A percentile compares a stretch with the other conserved stretches of the same genome.
Conservation (phyloP, 2,329 filamentous ascomycete genomes). For the Colletotrichum godetiae region DNA sequence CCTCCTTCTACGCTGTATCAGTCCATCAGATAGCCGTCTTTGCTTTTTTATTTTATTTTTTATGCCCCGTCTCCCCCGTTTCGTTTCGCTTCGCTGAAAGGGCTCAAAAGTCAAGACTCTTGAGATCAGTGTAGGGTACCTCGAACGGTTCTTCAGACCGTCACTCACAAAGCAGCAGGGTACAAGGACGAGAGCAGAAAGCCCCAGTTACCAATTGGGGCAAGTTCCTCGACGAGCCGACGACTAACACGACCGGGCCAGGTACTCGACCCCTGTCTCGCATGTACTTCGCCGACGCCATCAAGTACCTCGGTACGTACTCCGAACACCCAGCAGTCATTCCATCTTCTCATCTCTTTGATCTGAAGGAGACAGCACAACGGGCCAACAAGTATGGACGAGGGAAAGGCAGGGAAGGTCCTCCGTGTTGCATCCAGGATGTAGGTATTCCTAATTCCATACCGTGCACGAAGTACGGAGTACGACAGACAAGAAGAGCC, state of each 20-base stretch:
- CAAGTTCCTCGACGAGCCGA: not conserved
- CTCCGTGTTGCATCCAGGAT: slow-evolving; percentile 20
- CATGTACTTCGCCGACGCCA: not conserved
- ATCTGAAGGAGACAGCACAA: not conserved
- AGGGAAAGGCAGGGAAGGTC: not conserved
- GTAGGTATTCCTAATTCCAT: not conserved
- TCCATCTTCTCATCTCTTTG: too few relatives aligned
- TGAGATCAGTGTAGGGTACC: not conserved
- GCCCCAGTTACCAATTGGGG: slow-evolving; percentile 4
- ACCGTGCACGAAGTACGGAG: not conserved
- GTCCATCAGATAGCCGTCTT: not conserved
- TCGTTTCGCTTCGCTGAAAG: not conserved
- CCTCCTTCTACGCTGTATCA: too few relatives aligned
- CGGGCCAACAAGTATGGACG: not conserved
- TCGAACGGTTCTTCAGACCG: not conserved
- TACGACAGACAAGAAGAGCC: not conserved
- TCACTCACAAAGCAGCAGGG: slow-evolving; percentile 1
- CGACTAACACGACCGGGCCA: slow-evolving; percentile 7
- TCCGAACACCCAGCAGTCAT: not conserved
- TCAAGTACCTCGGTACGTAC: not conserved
- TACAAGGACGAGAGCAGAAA: slow-evolving; percentile 20
- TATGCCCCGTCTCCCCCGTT: too few relatives aligned
- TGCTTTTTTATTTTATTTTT: too few relatives aligned
- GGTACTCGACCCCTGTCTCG: slow-evolving; percentile 8
- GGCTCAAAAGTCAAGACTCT: not conserved